phyloP scores from a whole-genome alignment of 345 rosid genomes.

The Mercurialis annua region DNA sequence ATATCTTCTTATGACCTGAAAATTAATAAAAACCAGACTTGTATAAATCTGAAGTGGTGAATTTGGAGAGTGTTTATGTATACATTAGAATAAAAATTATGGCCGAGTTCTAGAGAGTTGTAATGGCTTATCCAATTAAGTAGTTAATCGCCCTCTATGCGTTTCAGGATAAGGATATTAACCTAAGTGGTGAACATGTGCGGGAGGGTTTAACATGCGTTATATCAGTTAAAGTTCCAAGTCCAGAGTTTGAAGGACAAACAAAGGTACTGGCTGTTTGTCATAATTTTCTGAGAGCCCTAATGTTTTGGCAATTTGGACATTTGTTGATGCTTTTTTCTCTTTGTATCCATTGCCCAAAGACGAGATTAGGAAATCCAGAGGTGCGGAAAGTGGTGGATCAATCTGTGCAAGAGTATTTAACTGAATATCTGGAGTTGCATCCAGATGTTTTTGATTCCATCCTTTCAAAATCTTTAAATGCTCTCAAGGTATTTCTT shows the following conservation, averaged over 20 bases:
- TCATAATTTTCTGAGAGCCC: conserved; percentile 7
- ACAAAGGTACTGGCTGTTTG: conserved; percentile 64
- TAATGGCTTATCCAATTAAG: background rate
- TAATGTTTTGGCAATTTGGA: background rate
- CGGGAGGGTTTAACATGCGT: conserved; percentile 96
- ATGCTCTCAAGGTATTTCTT: conserved; percentile 82
- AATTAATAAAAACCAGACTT: background rate
- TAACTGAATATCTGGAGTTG: conserved; percentile 90
- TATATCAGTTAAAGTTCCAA: conserved; percentile 93
- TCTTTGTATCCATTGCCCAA: conserved; percentile 15
- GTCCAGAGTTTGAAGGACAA: conserved; percentile 99
- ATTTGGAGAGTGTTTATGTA: background rate
- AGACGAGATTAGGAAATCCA: conserved; percentile 99
- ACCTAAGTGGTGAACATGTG: conserved; percentile 90
- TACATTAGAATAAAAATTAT: background rate
- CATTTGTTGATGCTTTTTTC: conserved; percentile 6
- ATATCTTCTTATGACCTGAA: background rate
- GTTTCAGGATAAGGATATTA: conserved; percentile 87
- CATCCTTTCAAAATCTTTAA: conserved; percentile 83
- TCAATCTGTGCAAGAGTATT: conserved; percentile 92
- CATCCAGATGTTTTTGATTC: conserved; percentile 94
- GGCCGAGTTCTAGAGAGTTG: background rate
- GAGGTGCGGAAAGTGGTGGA: conserved; percentile 95
- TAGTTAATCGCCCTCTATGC: conserved; percentile 11
- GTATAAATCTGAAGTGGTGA: background rate